A percentile compares a stretch with the other conserved stretches of the same genome.
phyloP scores from a whole-genome alignment of 2,329 filamentous ascomycete species.

The Fusarium euwallaceae region DNA sequence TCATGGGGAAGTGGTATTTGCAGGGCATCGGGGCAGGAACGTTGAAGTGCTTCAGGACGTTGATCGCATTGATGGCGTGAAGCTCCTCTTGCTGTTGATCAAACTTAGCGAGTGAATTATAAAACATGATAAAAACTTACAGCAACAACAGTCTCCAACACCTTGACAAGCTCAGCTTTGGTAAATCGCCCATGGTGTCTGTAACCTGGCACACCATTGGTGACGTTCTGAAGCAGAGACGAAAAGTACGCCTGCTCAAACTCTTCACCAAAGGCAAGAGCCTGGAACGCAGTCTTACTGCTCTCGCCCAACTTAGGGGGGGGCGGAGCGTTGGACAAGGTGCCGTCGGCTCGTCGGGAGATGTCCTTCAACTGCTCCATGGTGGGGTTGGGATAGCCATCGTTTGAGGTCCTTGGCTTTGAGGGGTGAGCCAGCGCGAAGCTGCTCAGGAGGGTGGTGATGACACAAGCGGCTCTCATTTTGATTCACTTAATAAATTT shows the following conservation, averaged over 20 bases:
- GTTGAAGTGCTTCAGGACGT: conserved; percentile 15
- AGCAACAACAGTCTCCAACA: conserved; percentile 8
- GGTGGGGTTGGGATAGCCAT: background rate
- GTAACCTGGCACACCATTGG: background rate
- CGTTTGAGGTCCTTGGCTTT: background rate
- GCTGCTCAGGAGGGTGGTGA: background rate
- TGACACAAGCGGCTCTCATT: background rate
- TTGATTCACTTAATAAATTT: background rate
- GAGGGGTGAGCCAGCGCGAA: background rate
- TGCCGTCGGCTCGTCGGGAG: conserved; percentile 1
- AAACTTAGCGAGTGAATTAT: background rate
- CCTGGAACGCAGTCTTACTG: conserved; percentile 13
- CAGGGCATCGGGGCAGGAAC: conserved; percentile 7
- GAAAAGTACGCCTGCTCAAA: conserved; percentile 17
- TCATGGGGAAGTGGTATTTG: conserved; percentile 17
- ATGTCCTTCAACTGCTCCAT: conserved; percentile 2
- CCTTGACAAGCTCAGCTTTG: background rate
- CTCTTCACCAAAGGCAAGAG: conserved; percentile 10
- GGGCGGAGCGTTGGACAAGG: conserved; percentile 5
- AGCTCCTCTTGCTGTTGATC: conserved; percentile 1
- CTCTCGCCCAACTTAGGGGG: conserved; percentile 11
- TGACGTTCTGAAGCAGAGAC: conserved; percentile 11
- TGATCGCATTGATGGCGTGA: conserved; percentile 17
- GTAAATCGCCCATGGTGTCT: background rate
- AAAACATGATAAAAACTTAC: background rate